These are phyloP conservation scores for Cafeteria roenbergensis DNA, from an alignment of 108 stramenopile genomes.

Conservation along the genomic window DNA sequence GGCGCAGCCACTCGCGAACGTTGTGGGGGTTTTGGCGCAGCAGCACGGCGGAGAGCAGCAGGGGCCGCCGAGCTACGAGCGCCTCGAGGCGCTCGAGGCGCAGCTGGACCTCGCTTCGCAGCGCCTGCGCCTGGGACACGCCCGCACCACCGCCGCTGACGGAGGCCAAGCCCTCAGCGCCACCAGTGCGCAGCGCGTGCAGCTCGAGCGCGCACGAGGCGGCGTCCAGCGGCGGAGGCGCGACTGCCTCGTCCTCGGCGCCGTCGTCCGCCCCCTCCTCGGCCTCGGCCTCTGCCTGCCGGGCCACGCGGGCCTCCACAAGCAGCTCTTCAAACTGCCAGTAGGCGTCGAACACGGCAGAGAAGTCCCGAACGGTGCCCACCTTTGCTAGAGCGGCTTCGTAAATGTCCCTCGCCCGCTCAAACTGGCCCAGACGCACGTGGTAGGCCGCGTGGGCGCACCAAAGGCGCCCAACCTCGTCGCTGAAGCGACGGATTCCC, in stretches of 20 bases:
- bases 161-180: background rate
- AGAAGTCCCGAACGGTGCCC: conserved; percentile 84
- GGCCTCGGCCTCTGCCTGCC: conserved; percentile 59
- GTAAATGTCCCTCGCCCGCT: conserved; percentile 78
- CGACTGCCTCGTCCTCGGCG: conserved; percentile 25
- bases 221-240: background rate
- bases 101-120: conserved; percentile 64
- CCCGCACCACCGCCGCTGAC: conserved; percentile 5
- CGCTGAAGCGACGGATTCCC: conserved; percentile 58
- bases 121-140: background rate
- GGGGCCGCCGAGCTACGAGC: conserved; percentile 73
- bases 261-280: conserved; percentile 42
- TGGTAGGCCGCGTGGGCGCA: conserved; percentile 78
- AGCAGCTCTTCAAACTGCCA: conserved; percentile 82
- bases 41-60: conserved; percentile 75
- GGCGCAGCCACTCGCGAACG: conserved; percentile 83
- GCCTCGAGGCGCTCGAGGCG: conserved; percentile 80
- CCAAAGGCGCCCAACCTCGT: conserved; percentile 86
- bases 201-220: background rate
- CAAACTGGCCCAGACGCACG: conserved; percentile 83
- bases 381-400: conserved; percentile 79
- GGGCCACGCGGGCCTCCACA: conserved; percentile 69
- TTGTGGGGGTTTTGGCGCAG: conserved; percentile 91
- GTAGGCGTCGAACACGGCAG: conserved; percentile 87
- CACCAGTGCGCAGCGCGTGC: background rate